A percentile compares a stretch with the other conserved stretches of the same genome.
Evolutionary conservation across 768 basidiomycete species (phyloP).

Genomic region (Mycena galericulata): DNA sequence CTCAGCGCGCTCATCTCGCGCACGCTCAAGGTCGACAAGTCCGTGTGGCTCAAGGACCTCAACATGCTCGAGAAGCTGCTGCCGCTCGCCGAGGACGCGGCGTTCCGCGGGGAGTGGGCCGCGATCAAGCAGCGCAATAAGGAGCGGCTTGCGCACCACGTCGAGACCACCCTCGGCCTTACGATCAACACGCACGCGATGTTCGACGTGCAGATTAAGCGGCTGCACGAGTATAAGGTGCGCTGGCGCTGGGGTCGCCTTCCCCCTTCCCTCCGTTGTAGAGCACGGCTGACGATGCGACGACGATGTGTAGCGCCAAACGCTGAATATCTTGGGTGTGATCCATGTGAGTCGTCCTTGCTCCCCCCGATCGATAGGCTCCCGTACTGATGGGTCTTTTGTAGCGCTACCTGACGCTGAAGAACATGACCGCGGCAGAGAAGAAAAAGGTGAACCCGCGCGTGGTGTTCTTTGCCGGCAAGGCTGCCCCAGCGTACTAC

Average conservation of each 20-base stretch:
- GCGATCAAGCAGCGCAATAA: conserved; percentile 93
- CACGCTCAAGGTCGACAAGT: conserved; percentile 80
- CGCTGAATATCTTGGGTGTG: conserved; percentile 92
- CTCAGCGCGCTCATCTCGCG: conserved; percentile 88
- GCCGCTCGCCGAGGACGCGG: conserved; percentile 74
- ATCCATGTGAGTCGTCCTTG: conserved; percentile 70
- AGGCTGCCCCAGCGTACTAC: conserved; percentile 95
- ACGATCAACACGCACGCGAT: conserved; percentile 80
- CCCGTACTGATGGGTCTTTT: conserved; percentile 1
- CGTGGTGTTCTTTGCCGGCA: conserved; percentile 97
- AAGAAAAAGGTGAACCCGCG: conserved; percentile 86
- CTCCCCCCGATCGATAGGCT: background rate
- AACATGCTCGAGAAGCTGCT: conserved; percentile 82
- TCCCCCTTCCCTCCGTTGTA: too few species aligned
- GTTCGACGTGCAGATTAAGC: conserved; percentile 95
- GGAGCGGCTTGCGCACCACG: conserved; percentile 83
- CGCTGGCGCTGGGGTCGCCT: too few species aligned
- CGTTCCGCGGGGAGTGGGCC: conserved; percentile 85
- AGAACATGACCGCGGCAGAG: conserved; percentile 81
- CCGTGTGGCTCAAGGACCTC: conserved; percentile 89
- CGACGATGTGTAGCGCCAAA: conserved; percentile 78
- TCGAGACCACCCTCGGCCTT: conserved; percentile 78
- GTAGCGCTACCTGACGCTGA: conserved; percentile 85
- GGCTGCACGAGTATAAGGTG: conserved; percentile 93
- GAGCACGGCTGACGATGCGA: background rate